A percentile compares a stretch with the other conserved stretches of the same genome.
These are phyloP conservation scores for Plasmodium fragile DNA, from an alignment of 169 alveolate genomes.

Conservation along the genomic window DNA sequence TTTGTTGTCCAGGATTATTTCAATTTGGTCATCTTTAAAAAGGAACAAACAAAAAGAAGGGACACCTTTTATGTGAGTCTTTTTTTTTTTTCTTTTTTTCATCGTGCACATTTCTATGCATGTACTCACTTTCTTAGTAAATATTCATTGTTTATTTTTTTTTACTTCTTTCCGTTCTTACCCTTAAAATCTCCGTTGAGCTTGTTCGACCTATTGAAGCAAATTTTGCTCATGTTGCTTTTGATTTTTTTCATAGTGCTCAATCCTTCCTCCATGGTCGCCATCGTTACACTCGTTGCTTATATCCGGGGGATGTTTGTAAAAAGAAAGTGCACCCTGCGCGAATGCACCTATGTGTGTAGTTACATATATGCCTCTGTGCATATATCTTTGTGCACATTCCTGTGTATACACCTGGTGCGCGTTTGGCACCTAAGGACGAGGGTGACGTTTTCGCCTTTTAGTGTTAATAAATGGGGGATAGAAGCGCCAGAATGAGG, in stretches of 20 bases:
- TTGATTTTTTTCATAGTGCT: conserved; percentile 51
- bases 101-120: not conserved
- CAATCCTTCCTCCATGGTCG: conserved; percentile 43
- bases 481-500: not conserved
- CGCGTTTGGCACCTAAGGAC: not conserved
- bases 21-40: conserved; percentile 67
- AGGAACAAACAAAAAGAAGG: not conserved
- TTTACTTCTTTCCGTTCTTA: conserved; percentile 18
- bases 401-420: not conserved
- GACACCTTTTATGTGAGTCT: not conserved
- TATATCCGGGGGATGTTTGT: not conserved
- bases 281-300: not conserved
- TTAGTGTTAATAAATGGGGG: not conserved
- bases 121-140: not conserved
- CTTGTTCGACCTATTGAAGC: conserved; percentile 54
- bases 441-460: not conserved
- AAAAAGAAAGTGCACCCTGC: not conserved
- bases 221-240: conserved; percentile 63
- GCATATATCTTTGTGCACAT: not conserved
- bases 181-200: conserved; percentile 72
- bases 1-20: conserved; percentile 65
- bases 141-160: not conserved
- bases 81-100: not conserved
- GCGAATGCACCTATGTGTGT: not conserved
- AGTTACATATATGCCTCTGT: not conserved